phyloP scores from a whole-genome alignment of 1,284 basidiomycete genomes.

The Bjerkandera adusta region DNA sequence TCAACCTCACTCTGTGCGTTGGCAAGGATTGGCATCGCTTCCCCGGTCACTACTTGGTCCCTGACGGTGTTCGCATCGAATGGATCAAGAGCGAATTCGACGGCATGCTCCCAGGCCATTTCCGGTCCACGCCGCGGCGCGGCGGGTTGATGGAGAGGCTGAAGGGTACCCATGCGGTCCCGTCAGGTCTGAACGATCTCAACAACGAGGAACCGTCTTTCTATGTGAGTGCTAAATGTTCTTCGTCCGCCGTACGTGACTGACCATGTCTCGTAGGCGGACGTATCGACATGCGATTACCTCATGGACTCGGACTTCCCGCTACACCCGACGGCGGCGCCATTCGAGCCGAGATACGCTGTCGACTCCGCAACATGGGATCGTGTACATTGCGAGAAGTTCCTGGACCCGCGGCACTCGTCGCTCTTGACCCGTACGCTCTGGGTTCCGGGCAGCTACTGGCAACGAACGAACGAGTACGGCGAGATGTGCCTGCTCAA shows the following conservation, averaged over 20 bases:
- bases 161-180: constrained; percentile 63
- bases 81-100: constrained; percentile 91
- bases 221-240: constrained; percentile 67
- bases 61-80: constrained; percentile 77
- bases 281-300: constrained; percentile 77
- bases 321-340: constrained; percentile 49
- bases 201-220: constrained; percentile 80
- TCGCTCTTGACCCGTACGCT: constrained; percentile 68
- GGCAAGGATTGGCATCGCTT: constrained; percentile 98
- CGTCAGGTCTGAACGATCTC: constrained; percentile 80
- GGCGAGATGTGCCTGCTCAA: constrained; percentile 73
- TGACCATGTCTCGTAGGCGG: constrained; percentile 48
- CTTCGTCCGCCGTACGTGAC: constrained; percentile 1
- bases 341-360: constrained; percentile 78
- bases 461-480: constrained; percentile 62
- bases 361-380: constrained; percentile 69
- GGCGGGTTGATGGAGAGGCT: constrained; percentile 55
- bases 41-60: constrained; percentile 88
- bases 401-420: constrained; percentile 81
- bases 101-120: constrained; percentile 88
- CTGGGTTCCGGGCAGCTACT: constrained; percentile 72
- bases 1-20: constrained; percentile 82
- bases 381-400: constrained; percentile 69
- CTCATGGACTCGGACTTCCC: constrained; percentile 87
- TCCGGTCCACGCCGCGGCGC: constrained; percentile 37